A percentile compares a stretch with the other conserved stretches of the same genome.
These are phyloP conservation scores for Trichodelitschia bisporula DNA, from an alignment of 495 filamentous ascomycete species.

Conservation along the genomic window DNA sequence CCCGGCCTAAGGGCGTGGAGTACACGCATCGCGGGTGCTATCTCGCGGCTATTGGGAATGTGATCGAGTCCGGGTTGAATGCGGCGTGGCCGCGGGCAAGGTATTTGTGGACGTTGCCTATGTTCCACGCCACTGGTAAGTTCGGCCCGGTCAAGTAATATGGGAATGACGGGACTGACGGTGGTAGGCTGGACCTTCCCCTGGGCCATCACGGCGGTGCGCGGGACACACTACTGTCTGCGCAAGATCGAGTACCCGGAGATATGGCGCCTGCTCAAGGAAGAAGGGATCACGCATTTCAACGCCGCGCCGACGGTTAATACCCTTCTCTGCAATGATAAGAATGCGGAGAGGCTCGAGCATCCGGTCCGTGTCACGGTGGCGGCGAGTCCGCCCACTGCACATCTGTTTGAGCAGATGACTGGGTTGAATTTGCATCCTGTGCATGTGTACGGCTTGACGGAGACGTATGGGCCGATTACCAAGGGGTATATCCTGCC, in stretches of 20 bases:
- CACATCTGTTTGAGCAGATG: slow-evolving; percentile 84
- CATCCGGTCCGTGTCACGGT: slow-evolving; percentile 70
- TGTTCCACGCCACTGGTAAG: slow-evolving; percentile 82
- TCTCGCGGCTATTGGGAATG: slow-evolving; percentile 58
- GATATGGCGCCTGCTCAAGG: slow-evolving; percentile 70
- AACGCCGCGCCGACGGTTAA: slow-evolving; percentile 94
- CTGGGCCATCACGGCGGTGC: slow-evolving; percentile 75
- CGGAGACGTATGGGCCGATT: slow-evolving; percentile 89
- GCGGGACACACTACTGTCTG: slow-evolving; percentile 85
- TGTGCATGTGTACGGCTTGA: slow-evolving; percentile 87
- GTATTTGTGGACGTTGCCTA: slow-evolving; percentile 82
- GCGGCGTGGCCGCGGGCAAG: slow-evolving; percentile 33
- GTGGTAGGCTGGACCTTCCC: slow-evolving; percentile 20
- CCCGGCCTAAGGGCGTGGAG: slow-evolving; percentile 77
- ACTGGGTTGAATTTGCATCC: slow-evolving; percentile 63
- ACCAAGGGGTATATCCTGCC: slow-evolving; percentile 81
- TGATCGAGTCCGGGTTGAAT: slow-evolving; percentile 75
- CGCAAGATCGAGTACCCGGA: slow-evolving; percentile 84
- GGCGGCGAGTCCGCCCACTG: slow-evolving; percentile 70
- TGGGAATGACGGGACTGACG: too few relatives aligned
- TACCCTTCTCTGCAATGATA: slow-evolving; percentile 60
- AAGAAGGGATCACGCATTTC: slow-evolving; percentile 77
- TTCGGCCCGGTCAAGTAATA: slow-evolving; percentile 1
- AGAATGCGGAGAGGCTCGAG: slow-evolving; percentile 41
- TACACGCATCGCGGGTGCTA: slow-evolving; percentile 78